Conservation (phyloP, 805 yeast genomes). For the Teunomyces tritomae region DNA sequence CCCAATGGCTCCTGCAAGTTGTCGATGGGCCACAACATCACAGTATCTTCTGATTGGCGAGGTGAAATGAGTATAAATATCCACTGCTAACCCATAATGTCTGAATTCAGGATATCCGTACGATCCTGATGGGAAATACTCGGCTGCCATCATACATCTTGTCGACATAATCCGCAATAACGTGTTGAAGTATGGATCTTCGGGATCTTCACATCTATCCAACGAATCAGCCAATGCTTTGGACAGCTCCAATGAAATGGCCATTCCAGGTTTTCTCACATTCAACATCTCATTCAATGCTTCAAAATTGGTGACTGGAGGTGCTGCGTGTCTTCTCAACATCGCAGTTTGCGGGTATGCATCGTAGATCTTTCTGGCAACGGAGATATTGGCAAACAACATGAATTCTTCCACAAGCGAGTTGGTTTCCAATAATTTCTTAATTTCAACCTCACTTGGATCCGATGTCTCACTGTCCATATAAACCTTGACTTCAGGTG, state of each 20-base stretch:
- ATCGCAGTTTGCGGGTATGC: constrained; percentile 97
- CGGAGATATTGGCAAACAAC: constrained; percentile 95
- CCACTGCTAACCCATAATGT: constrained; percentile 97
- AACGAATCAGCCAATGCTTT: constrained; percentile 90
- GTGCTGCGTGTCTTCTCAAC: constrained; percentile 97
- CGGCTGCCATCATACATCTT: constrained; percentile 99
- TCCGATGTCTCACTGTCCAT: constrained; percentile 97
- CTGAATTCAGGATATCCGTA: constrained; percentile 87
- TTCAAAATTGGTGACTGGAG: constrained; percentile 93
- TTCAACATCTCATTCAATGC: constrained; percentile 83
- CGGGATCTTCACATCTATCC: constrained; percentile 78
- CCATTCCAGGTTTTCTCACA: constrained; percentile 66
- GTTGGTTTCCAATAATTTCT: constrained; percentile 83
- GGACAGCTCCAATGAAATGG: constrained; percentile 78
- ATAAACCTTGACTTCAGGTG: constrained; percentile 97
- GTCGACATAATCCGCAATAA: constrained; percentile 95
- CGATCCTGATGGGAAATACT: constrained; percentile 89
- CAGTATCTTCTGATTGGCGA: constrained; percentile 98
- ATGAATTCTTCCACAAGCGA: constrained; percentile 97
- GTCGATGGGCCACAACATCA: constrained; percentile 96
- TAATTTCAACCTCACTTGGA: constrained; percentile 92
- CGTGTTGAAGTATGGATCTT: constrained; percentile 90
- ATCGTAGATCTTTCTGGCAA: constrained; percentile 87
- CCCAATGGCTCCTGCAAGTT: constrained; percentile 96
- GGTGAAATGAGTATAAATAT: constrained; percentile 96